Evolutionary conservation across 768 basidiomycete genomes (phyloP).

Genomic region (Austroboletus eburneus): DNA sequence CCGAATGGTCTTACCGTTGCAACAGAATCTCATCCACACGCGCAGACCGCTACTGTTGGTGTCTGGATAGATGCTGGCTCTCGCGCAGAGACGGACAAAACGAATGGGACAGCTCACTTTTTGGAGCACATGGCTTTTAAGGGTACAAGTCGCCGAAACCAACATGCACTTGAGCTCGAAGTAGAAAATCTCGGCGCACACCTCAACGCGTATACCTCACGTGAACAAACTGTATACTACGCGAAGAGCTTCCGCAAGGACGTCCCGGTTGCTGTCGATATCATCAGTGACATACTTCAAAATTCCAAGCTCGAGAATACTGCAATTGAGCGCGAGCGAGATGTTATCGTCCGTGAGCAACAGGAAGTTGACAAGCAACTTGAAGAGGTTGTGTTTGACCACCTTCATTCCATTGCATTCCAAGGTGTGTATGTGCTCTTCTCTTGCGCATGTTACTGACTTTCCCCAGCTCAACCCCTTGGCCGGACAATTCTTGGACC

Average conservation of each 20-base stretch:
- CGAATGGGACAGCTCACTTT: constrained; percentile 97
- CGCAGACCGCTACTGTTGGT: constrained; percentile 97
- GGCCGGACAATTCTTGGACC: constrained; percentile 98
- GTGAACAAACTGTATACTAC: constrained; percentile 99
- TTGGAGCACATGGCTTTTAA: constrained; percentile 99
- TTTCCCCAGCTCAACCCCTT: constrained; percentile 74
- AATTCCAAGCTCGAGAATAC: constrained; percentile 87
- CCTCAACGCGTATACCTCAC: constrained; percentile 96
- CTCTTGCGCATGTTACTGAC: constrained; percentile 8
- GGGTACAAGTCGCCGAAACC: constrained; percentile 84
- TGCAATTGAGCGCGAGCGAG: constrained; percentile 93
- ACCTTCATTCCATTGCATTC: constrained; percentile 95
- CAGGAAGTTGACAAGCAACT: constrained; percentile 99
- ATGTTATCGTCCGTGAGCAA: constrained; percentile 95
- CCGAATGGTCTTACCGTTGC: constrained; percentile 94
- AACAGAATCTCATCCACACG: constrained; percentile 83
- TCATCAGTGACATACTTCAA: constrained; percentile 97
- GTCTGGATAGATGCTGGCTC: constrained; percentile 99
- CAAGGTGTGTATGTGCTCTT: constrained; percentile 52
- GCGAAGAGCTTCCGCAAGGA: constrained; percentile 98
- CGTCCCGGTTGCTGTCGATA: constrained; percentile 85
- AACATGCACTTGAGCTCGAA: constrained; percentile 90
- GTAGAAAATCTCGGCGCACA: constrained; percentile 98
- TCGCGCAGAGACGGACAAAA: constrained; percentile 91
- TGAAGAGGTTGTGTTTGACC: constrained; percentile 98